phyloP scores from a whole-genome alignment of 2,329 filamentous ascomycete genomes.

The Epichloe sibirici region DNA sequence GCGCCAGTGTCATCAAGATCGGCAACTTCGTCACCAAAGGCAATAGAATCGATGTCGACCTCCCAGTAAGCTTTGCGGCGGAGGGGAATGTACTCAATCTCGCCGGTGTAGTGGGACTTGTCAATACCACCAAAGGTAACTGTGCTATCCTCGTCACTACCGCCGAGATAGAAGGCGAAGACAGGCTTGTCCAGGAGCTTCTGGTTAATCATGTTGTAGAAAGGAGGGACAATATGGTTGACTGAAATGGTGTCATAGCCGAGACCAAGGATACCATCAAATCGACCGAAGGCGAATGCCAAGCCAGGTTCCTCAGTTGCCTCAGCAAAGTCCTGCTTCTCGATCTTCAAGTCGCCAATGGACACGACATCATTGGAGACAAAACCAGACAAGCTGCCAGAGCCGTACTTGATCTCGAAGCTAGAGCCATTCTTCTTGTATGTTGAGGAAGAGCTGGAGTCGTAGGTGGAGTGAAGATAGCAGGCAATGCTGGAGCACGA shows the following conservation, averaged over 20 bases:
- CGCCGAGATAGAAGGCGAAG: slow-evolving; percentile 91
- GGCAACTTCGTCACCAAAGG: slow-evolving; percentile 73
- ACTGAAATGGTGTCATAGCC: slow-evolving; percentile 96
- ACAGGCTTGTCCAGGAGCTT: slow-evolving; percentile 80
- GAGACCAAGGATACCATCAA: slow-evolving; percentile 92
- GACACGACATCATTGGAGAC: slow-evolving; percentile 77
- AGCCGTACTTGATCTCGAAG: slow-evolving; percentile 93
- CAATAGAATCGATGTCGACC: slow-evolving; percentile 87
- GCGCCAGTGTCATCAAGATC: slow-evolving; percentile 91
- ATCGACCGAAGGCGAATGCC: slow-evolving; percentile 93
- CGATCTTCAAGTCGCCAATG: slow-evolving; percentile 81
- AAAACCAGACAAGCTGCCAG: slow-evolving; percentile 84
- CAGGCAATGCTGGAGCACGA: slow-evolving; percentile 93
- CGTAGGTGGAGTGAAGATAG: slow-evolving; percentile 95
- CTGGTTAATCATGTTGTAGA: slow-evolving; percentile 93
- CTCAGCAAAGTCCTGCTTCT: slow-evolving; percentile 90
- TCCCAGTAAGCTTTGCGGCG: slow-evolving; percentile 99
- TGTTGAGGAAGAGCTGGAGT: slow-evolving; percentile 75
- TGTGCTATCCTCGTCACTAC: slow-evolving; percentile 64
- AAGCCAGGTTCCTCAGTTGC: slow-evolving; percentile 91
- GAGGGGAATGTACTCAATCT: slow-evolving; percentile 86
- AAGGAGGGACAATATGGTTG: slow-evolving; percentile 85
- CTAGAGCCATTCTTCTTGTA: slow-evolving; percentile 89
- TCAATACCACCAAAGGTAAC: slow-evolving; percentile 84
- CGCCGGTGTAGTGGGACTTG: slow-evolving; percentile 65